phyloP scores from a whole-genome alignment of 2,329 filamentous ascomycete species.

The Penicillium sclerotiorum region DNA sequence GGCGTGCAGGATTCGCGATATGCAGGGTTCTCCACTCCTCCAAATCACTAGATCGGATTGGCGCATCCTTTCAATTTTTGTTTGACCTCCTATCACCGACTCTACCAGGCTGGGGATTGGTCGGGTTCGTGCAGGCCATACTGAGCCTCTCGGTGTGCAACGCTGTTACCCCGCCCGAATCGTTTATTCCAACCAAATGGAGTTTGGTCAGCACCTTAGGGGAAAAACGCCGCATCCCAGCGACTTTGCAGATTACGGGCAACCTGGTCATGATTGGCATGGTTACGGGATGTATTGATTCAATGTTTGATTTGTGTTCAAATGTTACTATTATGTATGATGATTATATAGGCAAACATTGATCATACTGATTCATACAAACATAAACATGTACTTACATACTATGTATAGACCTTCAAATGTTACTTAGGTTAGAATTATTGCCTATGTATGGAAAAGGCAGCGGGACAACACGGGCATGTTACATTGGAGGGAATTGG shows the following conservation, averaged over 20 bases:
- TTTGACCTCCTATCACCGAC: neutral
- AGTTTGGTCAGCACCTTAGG: constrained; percentile 18
- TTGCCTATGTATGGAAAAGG: neutral
- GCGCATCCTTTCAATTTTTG: too few relatives aligned
- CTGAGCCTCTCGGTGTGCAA: neutral
- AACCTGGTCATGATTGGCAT: too few relatives aligned
- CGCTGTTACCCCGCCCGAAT: neutral
- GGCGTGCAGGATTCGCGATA: too few relatives aligned
- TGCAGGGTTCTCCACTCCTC: too few relatives aligned
- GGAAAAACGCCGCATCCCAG: constrained; percentile 13
- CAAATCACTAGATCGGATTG: too few relatives aligned
- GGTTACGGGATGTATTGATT: too few relatives aligned
- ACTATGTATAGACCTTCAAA: neutral
- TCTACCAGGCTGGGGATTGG: neutral
- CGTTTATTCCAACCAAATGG: constrained; percentile 1
- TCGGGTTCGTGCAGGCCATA: neutral
- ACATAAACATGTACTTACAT: too few relatives aligned
- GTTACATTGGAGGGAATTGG: neutral
- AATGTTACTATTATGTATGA: too few relatives aligned
- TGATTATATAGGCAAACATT: too few relatives aligned
- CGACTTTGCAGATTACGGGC: constrained; percentile 16
- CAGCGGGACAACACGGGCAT: too few relatives aligned
- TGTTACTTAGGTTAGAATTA: neutral
- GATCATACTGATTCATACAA: too few relatives aligned
- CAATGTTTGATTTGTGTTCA: too few relatives aligned